Evolutionary conservation across 345 rosid genomes (phyloP).

Genomic region (Gossypium longicalyx): DNA sequence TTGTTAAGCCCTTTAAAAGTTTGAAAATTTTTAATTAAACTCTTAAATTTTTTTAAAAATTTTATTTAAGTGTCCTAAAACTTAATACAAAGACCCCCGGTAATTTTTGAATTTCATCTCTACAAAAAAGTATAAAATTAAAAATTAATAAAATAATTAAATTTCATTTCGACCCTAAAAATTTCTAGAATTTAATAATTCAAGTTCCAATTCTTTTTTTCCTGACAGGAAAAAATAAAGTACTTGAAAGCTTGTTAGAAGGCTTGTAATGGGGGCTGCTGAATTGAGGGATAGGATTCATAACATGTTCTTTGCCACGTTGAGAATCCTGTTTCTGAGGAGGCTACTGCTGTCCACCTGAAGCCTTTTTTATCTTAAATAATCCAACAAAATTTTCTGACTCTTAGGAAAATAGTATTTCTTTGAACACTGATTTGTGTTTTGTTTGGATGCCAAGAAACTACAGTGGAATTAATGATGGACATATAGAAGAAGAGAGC

Average conservation of each 20-base stretch:
- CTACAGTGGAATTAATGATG: not conserved
- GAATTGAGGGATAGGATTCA: slow-evolving; percentile 65
- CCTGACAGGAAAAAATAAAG: not conserved
- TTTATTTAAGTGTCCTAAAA: too few relatives aligned
- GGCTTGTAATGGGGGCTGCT: slow-evolving; percentile 47
- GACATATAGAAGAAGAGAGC: too few relatives aligned
- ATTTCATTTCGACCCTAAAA: not conserved
- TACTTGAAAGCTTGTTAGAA: slow-evolving; percentile 57
- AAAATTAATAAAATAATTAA: not conserved
- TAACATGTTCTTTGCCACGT: slow-evolving; percentile 62
- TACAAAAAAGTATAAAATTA: too few relatives aligned
- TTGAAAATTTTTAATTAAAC: too few relatives aligned
- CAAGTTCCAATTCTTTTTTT: too few relatives aligned
- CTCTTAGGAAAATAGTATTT: not conserved
- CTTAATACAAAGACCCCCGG: too few relatives aligned
- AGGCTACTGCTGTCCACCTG: slow-evolving; percentile 27
- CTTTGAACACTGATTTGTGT: not conserved
- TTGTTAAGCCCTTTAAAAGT: too few relatives aligned
- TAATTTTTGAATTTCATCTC: too few relatives aligned
- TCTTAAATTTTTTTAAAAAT: too few relatives aligned
- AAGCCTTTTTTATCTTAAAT: slow-evolving; percentile 42
- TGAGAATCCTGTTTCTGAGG: slow-evolving; percentile 61
- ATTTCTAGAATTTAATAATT: too few relatives aligned
- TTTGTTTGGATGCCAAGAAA: slow-evolving; percentile 22
- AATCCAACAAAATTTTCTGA: not conserved